phyloP scores from a whole-genome alignment of 305 asterid genomes.

The Petunia hybrid region DNA sequence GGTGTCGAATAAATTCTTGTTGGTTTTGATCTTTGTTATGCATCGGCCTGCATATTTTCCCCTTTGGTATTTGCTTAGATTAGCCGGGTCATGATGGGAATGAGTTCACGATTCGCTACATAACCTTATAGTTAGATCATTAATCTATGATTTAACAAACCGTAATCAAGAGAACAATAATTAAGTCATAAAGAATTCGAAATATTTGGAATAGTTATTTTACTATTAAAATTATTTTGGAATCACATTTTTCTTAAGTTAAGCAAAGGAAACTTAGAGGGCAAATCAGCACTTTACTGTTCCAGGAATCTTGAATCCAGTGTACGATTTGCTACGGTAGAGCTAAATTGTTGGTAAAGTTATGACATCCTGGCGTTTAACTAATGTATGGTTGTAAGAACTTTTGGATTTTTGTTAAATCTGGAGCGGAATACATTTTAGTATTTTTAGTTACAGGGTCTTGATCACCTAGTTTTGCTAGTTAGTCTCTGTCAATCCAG shows the following conservation, averaged over 20 bases:
- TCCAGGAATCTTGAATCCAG: neutral
- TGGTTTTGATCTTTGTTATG: neutral
- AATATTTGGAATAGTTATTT: neutral
- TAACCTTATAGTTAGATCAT: neutral
- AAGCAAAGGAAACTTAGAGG: neutral
- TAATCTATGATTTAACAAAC: neutral
- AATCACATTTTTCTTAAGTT: conserved; percentile 1
- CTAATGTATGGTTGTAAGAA: neutral
- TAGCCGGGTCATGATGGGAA: neutral
- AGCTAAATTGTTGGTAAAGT: neutral
- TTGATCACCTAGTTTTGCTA: neutral
- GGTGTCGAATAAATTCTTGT: conserved; percentile 19
- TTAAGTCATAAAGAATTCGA: neutral
- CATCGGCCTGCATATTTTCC: neutral
- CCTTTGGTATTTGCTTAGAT: neutral
- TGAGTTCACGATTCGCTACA: neutral
- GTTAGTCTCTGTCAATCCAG: neutral
- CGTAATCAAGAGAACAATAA: neutral
- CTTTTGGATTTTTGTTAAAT: conserved; percentile 13
- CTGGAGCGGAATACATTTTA: neutral
- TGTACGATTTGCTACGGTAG: neutral
- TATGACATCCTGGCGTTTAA: neutral
- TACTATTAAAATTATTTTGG: neutral
- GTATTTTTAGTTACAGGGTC: neutral
- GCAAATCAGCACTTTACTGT: neutral